Evolutionary conservation across 2,329 filamentous ascomycete species (phyloP).

Genomic region (Botryotinia globosa): DNA sequence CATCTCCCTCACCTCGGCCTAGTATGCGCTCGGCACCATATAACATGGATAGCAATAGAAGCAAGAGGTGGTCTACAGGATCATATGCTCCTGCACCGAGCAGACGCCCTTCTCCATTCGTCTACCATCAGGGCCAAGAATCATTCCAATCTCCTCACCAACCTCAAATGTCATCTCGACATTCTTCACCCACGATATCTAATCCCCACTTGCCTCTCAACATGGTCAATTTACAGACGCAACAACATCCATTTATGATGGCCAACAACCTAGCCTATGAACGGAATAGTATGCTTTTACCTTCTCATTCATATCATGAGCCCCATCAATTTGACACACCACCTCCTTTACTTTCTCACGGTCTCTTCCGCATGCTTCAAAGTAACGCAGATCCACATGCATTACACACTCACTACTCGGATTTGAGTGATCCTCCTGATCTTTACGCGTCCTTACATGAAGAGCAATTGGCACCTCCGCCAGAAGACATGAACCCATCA

Average conservation of each 20-base stretch:
- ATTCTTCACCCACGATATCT: conserved; percentile 46
- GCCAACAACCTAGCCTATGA: conserved; percentile 51
- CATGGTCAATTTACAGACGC: conserved; percentile 54
- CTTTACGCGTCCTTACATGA: conserved; percentile 73
- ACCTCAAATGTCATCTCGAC: conserved; percentile 53
- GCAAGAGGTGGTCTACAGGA: conserved; percentile 76
- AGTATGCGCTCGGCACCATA: conserved; percentile 69
- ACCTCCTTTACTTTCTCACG: conserved; percentile 64
- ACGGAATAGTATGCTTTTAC: conserved; percentile 59
- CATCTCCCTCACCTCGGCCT: conserved; percentile 68
- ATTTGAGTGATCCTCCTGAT: conserved; percentile 73
- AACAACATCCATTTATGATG: conserved; percentile 56
- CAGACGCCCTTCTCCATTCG: conserved; percentile 57
- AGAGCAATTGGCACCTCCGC: conserved; percentile 69
- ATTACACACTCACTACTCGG: conserved; percentile 67
- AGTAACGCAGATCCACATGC: conserved; percentile 70
- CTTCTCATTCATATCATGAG: conserved; percentile 48
- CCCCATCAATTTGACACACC: conserved; percentile 57
- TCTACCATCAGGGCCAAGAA: conserved; percentile 61
- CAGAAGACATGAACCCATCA: conserved; percentile 76
- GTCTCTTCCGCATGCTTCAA: conserved; percentile 69
- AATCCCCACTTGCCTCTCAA: conserved; percentile 48
- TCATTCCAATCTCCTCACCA: conserved; percentile 51
- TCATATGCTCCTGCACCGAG: conserved; percentile 60
- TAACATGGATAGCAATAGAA: conserved; percentile 62